These are phyloP conservation scores for Phlyctochytrium arcticum DNA, from an alignment of 192 early-diverging fungal genomes.

Conservation along the genomic window DNA sequence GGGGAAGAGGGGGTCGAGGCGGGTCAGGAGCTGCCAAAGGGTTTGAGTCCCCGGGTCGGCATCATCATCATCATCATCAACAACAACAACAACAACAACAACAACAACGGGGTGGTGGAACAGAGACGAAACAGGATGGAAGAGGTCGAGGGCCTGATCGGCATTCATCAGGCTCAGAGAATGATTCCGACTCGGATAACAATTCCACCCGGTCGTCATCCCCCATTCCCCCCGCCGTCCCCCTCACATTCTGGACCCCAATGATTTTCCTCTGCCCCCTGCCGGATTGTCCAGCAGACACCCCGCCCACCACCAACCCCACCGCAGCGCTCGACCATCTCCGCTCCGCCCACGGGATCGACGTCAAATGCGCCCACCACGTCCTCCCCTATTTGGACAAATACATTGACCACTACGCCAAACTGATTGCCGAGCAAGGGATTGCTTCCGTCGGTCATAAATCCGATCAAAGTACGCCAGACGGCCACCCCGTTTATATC, in stretches of 20 bases:
- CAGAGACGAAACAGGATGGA: background rate
- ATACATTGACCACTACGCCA: slow-evolving; percentile 74
- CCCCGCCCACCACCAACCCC: slow-evolving; percentile 51
- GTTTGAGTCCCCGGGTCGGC: no score
- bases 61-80: no score
- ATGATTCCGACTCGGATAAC: background rate
- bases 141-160: background rate
- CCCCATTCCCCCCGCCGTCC: slow-evolving; percentile 13
- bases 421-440: slow-evolving; percentile 35
- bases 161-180: background rate
- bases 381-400: slow-evolving; percentile 72
- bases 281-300: slow-evolving; percentile 44
- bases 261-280: slow-evolving; percentile 68
- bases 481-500: slow-evolving; percentile 34
- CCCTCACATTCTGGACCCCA: slow-evolving; percentile 28
- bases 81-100: no score
- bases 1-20: no score
- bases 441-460: slow-evolving; percentile 9
- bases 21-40: no score
- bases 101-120: no score
- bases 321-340: slow-evolving; percentile 64
- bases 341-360: slow-evolving; percentile 55
- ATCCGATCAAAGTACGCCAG: background rate
- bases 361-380: slow-evolving; percentile 69
- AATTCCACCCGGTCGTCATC: slow-evolving; percentile 15